Evolutionary conservation across 441 rosid genomes (phyloP).

Genomic region (Raphanus hybrid): DNA sequence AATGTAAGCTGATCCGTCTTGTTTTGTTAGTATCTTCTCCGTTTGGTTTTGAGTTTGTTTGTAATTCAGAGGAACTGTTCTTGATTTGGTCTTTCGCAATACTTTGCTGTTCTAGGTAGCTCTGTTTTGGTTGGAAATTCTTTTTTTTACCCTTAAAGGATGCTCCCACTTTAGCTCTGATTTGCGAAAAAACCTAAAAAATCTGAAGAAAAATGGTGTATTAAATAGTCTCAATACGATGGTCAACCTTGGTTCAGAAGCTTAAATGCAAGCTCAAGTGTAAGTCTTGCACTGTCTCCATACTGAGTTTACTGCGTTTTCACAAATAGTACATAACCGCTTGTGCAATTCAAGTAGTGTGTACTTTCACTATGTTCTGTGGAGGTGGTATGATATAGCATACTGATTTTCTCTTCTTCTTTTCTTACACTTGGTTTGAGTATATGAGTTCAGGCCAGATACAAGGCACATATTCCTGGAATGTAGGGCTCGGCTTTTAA

Average conservation of each 20-base stretch:
- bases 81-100: not conserved
- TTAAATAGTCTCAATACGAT: constrained; percentile 73
- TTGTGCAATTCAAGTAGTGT: not conserved
- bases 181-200: constrained; percentile 70
- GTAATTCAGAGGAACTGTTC: not conserved
- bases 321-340: not conserved
- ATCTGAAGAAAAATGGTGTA: constrained; percentile 71
- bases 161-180: constrained; percentile 61
- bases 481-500: constrained; percentile 84
- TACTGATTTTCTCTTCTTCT: not conserved
- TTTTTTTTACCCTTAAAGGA: constrained; percentile 42
- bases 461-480: constrained; percentile 74
- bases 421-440: not conserved
- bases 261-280: constrained; percentile 87
- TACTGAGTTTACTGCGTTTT: not conserved
- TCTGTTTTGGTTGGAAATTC: not conserved
- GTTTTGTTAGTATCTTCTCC: not conserved
- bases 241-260: constrained; percentile 93
- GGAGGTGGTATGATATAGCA: not conserved
- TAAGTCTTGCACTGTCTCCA: constrained; percentile 40
- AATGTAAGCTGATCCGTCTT: not conserved
- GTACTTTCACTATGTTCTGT: not conserved
- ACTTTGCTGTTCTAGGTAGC: not conserved
- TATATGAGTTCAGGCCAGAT: constrained; percentile 65
- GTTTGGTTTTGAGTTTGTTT: not conserved